Percentiles rank a stretch among this genome's conserved stretches.
These are phyloP conservation scores for Colletotrichum cereale DNA, from an alignment of 2,329 filamentous ascomycete genomes.

Conservation along the genomic window DNA sequence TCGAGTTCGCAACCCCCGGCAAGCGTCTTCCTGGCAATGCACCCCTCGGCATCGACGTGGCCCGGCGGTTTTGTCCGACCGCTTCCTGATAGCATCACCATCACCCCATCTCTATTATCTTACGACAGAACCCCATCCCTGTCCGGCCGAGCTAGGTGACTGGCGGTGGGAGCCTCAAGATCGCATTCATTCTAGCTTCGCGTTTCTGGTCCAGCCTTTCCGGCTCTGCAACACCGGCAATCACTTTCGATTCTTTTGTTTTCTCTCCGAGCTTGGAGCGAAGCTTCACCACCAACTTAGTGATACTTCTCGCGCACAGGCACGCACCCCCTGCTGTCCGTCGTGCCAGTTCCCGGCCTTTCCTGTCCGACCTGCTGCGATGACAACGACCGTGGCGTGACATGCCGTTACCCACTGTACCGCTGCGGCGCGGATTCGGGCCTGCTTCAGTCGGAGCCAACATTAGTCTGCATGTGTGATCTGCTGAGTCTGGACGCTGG, in stretches of 20 bases:
- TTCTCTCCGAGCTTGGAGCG: conserved; percentile 35
- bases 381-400: conserved; percentile 32
- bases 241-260: background rate
- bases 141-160: conserved; percentile 5
- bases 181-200: conserved; percentile 27
- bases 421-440: background rate
- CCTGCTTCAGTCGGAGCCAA: conserved; percentile 10
- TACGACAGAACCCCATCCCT: conserved; percentile 36
- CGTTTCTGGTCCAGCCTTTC: conserved; percentile 1
- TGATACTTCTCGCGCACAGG: background rate
- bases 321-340: conserved; percentile 13
- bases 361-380: conserved; percentile 22
- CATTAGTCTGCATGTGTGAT: background rate
- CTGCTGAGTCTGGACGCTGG: background rate
- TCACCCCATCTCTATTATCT: conserved; percentile 33
- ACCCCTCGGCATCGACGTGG: conserved; percentile 9
- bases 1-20: background rate
- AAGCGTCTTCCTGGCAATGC: background rate
- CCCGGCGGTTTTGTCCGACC: conserved; percentile 28
- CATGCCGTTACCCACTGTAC: conserved; percentile 7
- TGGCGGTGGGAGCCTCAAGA: conserved; percentile 30
- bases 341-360: background rate
- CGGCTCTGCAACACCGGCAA: background rate
- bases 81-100: conserved; percentile 30
- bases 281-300: background rate